These are phyloP conservation scores for Oemleria cerasiformis DNA, from an alignment of 306 rosid genomes.

Conservation along the genomic window DNA sequence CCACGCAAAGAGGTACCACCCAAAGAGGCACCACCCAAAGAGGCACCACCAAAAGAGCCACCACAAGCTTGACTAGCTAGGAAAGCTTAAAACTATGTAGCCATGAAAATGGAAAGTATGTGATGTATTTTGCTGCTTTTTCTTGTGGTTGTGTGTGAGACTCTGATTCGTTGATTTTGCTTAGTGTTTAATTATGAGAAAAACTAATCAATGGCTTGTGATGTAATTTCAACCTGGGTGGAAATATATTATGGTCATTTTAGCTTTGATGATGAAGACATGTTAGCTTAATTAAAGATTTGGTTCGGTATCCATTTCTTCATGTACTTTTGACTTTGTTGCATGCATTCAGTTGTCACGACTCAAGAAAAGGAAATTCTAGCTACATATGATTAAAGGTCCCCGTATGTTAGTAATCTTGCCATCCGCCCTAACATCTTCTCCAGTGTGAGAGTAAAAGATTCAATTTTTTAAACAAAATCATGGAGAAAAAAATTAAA, in stretches of 20 bases:
- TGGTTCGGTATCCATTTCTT: no score
- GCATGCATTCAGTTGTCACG: neutral
- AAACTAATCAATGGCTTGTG: neutral
- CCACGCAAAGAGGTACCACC: conserved; percentile 24
- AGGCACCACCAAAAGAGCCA: conserved; percentile 28
- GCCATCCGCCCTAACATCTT: conserved; percentile 23
- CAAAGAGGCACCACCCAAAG: neutral
- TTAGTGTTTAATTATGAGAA: conserved; percentile 6
- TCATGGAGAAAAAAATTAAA: neutral
- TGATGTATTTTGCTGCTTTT: conserved; percentile 12
- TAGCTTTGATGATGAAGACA: neutral
- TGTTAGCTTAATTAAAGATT: neutral
- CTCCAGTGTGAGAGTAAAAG: neutral
- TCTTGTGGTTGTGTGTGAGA: neutral
- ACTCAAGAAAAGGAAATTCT: neutral
- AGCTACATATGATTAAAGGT: conserved; percentile 4
- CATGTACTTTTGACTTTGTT: conserved; percentile 8
- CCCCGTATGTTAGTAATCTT: conserved; percentile 13
- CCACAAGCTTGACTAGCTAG: neutral
- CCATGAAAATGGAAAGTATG: conserved; percentile 15
- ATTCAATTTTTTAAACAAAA: neutral
- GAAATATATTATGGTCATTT: conserved; percentile 1
- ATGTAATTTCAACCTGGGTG: conserved; percentile 27
- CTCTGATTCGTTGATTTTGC: neutral
- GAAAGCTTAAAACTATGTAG: neutral